phyloP scores from a whole-genome alignment of 495 filamentous ascomycete species.

The Cryomyces antarcticus region DNA sequence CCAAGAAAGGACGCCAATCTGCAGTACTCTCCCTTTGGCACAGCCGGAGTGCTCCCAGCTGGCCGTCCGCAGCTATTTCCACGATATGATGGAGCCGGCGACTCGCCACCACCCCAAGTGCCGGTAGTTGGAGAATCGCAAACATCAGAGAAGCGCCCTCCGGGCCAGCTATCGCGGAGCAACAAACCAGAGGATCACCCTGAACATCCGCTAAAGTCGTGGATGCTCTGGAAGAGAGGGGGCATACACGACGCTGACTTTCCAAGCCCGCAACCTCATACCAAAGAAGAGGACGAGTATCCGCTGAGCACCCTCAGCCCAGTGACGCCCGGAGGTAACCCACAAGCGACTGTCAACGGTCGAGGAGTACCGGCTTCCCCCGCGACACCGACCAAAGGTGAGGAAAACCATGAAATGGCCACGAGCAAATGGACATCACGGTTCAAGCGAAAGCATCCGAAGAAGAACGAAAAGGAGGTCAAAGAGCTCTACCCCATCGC shows the following conservation, averaged over 20 bases:
- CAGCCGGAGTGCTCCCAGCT: no score
- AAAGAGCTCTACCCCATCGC: slow-evolving; percentile 43
- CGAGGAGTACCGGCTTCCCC: not conserved
- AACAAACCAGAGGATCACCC: not conserved
- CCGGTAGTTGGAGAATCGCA: no score
- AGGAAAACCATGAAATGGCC: slow-evolving; percentile 1
- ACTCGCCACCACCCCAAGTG: no score
- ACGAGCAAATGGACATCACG: slow-evolving; percentile 1
- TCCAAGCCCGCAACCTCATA: slow-evolving; percentile 25
- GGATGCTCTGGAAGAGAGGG: slow-evolving; percentile 11
- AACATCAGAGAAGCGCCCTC: not conserved
- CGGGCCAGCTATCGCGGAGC: not conserved
- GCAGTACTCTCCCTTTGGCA: no score
- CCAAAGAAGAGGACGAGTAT: slow-evolving; percentile 24
- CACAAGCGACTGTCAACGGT: not conserved
- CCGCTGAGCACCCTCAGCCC: slow-evolving; percentile 9
- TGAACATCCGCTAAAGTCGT: not conserved
- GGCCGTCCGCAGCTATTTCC: no score
- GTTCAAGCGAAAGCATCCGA: not conserved
- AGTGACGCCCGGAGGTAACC: not conserved
- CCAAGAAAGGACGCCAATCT: no score
- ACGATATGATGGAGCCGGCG: no score
- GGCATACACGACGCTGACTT: slow-evolving; percentile 8
- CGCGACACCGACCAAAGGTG: not conserved
- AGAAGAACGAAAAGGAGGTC: slow-evolving; percentile 14